A percentile compares a stretch with the other conserved stretches of the same genome.
Evolutionary conservation across 495 filamentous ascomycete genomes (phyloP).

Genomic region (Aspergillus bertholletiae): DNA sequence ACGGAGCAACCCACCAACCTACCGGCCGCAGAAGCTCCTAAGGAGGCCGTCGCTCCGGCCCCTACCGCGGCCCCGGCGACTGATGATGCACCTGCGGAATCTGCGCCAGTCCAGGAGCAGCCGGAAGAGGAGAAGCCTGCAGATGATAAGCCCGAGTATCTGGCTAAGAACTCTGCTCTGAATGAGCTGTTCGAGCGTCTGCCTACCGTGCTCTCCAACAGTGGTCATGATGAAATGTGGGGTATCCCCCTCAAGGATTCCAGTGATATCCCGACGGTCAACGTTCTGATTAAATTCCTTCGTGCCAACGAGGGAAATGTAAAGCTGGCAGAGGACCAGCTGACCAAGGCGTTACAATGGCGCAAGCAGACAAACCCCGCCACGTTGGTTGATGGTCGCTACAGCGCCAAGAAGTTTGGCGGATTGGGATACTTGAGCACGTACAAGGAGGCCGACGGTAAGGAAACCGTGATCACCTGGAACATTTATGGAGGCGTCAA

Average conservation of each 20-base stretch:
- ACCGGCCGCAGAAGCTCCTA: conserved; percentile 15
- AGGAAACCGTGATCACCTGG: conserved; percentile 62
- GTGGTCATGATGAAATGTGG: conserved; percentile 70
- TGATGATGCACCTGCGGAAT: not conserved
- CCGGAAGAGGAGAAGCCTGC: conserved; percentile 16
- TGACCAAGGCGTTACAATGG: conserved; percentile 76
- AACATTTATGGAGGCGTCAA: conserved; percentile 84
- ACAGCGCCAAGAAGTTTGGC: conserved; percentile 47
- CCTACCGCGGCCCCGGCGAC: conserved; percentile 7
- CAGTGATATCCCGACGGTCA: conserved; percentile 64
- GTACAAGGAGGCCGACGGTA: conserved; percentile 40
- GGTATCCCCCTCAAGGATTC: conserved; percentile 59
- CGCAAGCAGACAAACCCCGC: conserved; percentile 60
- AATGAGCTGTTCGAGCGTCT: conserved; percentile 37
- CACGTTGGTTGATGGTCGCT: conserved; percentile 35
- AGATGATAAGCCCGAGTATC: conserved; percentile 30
- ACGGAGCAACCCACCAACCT: conserved; percentile 13
- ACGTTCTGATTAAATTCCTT: conserved; percentile 87
- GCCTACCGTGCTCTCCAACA: conserved; percentile 41
- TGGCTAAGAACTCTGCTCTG: conserved; percentile 36
- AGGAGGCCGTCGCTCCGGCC: conserved; percentile 12
- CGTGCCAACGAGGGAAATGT: conserved; percentile 80
- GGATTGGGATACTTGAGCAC: conserved; percentile 53
- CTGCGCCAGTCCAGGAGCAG: conserved; percentile 15
- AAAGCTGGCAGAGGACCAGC: conserved; percentile 66